Base-by-base conservation (phyloP, 1,284 basidiomycete genomes). In the Melampsora occidentalis region DNA sequence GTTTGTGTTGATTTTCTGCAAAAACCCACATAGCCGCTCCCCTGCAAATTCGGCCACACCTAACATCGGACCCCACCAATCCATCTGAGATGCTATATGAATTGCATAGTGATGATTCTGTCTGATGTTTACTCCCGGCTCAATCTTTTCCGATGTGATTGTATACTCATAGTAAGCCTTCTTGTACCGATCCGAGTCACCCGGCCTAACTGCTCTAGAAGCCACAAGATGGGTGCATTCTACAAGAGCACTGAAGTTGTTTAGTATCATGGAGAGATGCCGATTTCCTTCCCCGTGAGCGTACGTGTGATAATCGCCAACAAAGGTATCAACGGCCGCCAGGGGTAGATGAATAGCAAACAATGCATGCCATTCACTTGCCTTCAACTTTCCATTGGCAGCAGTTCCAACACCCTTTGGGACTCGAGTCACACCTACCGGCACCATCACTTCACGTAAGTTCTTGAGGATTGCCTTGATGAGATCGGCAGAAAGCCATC, bases 101-200 rank as follows among this genome's bases (percentile, higher is more conserved):
- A 64, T 61, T 2, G 76, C 77, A 64, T 69, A 78, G 59, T 78
- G 77, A 68, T 78, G 77, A 64, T 78, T 78, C 39, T 76, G 75
- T 48, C 62, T 53, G 9, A 53, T 28, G 20, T 63, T 59, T 2
- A 48, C 62, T 20, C 64, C 28, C 7, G 46, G 48, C 28, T 25
- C 71, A 18, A 70, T 59, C 14, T 25, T n/a, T 33, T 49, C 35
- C 61, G 61, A 72, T 25, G 69, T 66, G 57, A 22, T 35, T 3
- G 25, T 42, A 46, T 70, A 77, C 20, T 48, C 22, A 49, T 39
- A 46, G 31, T 78, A 72, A 33, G 28, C 25, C 22, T 39, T 75
- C 14, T 65, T 28, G 42, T 33, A 71, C 10, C 35, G 16, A 42
- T 39, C 64, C 20, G 33, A 51, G 46, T 65, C 57, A 9, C 77